These are phyloP conservation scores for Priceomyces carsonii DNA, from an alignment of 805 yeast species.

Conservation along the genomic window DNA sequence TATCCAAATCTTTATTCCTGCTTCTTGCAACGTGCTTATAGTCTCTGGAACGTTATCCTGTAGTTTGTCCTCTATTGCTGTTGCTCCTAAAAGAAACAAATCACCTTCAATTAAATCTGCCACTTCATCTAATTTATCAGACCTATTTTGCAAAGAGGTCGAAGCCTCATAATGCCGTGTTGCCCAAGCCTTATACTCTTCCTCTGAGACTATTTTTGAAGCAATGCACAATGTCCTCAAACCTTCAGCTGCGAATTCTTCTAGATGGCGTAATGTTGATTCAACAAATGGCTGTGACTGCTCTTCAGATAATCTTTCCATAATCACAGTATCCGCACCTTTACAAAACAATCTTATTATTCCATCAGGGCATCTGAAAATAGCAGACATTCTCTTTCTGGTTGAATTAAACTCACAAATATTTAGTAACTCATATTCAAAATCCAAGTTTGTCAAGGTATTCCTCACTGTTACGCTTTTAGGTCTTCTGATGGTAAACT, in stretches of 20 bases:
- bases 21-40: slow-evolving; percentile 90
- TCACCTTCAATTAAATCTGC: slow-evolving; percentile 87
- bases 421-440: slow-evolving; percentile 75
- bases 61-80: slow-evolving; percentile 96
- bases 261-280: slow-evolving; percentile 81
- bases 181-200: slow-evolving; percentile 76
- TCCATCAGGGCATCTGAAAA: slow-evolving; percentile 94
- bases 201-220: slow-evolving; percentile 72
- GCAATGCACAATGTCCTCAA: slow-evolving; percentile 94
- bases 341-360: slow-evolving; percentile 84
- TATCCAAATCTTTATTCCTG: slow-evolving; percentile 97
- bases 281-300: slow-evolving; percentile 74
- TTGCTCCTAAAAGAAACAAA: slow-evolving; percentile 85
- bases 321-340: slow-evolving; percentile 96
- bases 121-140: slow-evolving; percentile 76
- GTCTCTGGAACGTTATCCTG: slow-evolving; percentile 99
- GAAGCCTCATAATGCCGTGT: slow-evolving; percentile 72
- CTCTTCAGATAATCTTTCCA: slow-evolving; percentile 72
- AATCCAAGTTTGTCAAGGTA: slow-evolving; percentile 44
- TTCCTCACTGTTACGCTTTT: slow-evolving; percentile 68
- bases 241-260: slow-evolving; percentile 96
- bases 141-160: slow-evolving; percentile 73
- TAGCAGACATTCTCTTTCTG: slow-evolving; percentile 95
- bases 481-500: slow-evolving; percentile 83
- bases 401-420: slow-evolving; percentile 97